A percentile compares a stretch with the other conserved stretches of the same genome.
Conservation (phyloP, 352 stramenopile genomes). For the Pythium utonaiense region DNA sequence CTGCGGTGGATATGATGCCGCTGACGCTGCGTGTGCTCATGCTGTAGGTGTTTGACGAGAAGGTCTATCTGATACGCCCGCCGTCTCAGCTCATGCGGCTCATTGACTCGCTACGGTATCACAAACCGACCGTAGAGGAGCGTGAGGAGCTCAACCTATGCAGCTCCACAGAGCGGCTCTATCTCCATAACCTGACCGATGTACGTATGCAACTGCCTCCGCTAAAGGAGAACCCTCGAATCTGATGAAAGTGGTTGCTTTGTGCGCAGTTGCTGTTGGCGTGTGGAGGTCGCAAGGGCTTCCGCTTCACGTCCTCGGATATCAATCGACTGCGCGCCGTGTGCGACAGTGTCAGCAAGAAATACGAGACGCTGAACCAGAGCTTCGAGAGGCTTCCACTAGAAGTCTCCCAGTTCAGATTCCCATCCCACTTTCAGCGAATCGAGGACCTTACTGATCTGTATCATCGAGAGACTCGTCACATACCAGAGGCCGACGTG, state of each 20-base stretch:
- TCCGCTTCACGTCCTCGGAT: constrained; percentile 70
- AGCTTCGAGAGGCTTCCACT: constrained; percentile 51
- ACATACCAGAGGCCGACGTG: constrained; percentile 24
- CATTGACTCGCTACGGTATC: constrained; percentile 79
- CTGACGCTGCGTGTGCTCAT: neutral
- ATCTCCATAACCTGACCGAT: constrained; percentile 72
- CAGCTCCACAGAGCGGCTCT: constrained; percentile 68
- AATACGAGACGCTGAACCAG: constrained; percentile 52
- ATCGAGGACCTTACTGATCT: constrained; percentile 54
- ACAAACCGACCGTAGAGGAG: constrained; percentile 77
- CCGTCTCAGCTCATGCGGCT: constrained; percentile 82
- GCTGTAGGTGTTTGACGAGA: constrained; percentile 66
- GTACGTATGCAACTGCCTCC: constrained; percentile 28
- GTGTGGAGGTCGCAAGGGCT: constrained; percentile 72
- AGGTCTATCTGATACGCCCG: constrained; percentile 61
- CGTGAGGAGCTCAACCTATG: constrained; percentile 63
- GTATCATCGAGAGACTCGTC: neutral
- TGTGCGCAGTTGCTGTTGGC: constrained; percentile 58
- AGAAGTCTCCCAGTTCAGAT: constrained; percentile 63
- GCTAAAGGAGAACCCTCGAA: too few relatives aligned
- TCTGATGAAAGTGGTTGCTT: neutral
- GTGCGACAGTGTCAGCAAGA: constrained; percentile 41
- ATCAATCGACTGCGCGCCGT: constrained; percentile 55
- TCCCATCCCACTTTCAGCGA: constrained; percentile 37
- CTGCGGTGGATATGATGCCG: neutral